A percentile compares a stretch with the other conserved stretches of the same genome.
Conservation (phyloP, 2,329 filamentous ascomycete genomes). For the Rhinocladiella similis region DNA sequence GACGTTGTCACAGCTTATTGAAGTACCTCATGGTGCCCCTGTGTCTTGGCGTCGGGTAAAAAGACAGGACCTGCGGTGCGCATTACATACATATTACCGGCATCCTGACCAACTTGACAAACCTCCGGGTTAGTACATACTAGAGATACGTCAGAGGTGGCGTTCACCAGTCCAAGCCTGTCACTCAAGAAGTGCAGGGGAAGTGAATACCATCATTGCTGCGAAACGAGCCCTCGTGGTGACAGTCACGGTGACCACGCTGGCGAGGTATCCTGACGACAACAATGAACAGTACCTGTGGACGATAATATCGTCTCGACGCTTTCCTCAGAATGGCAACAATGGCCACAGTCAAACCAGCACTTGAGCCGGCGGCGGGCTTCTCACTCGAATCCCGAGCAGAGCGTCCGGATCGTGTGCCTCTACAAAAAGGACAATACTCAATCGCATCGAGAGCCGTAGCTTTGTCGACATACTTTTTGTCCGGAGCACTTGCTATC, state of each 20-base stretch:
- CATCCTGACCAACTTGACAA: no score
- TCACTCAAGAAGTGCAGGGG: constrained; percentile 4
- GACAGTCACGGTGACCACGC: not conserved
- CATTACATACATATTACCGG: no score
- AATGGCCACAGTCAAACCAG: constrained; percentile 20
- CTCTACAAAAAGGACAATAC: constrained; percentile 25
- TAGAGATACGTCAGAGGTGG: constrained; percentile 17
- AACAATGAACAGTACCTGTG: not conserved
- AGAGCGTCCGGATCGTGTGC: constrained; percentile 24
- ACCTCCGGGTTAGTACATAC: no score
- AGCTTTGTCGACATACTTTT: constrained; percentile 32
- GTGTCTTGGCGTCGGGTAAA: no score
- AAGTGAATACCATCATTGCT: not conserved
- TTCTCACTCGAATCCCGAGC: constrained; percentile 26
- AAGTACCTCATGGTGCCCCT: no score
- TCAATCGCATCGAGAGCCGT: constrained; percentile 30
- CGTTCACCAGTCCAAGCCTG: not conserved
- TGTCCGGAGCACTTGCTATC: constrained; percentile 44
- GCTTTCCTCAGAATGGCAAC: not conserved
- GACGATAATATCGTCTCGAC: no score
- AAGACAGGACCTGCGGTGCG: no score
- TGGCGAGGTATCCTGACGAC: not conserved
- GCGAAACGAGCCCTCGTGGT: not conserved
- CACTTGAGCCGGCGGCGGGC: constrained; percentile 24
- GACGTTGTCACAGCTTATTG: no score